phyloP scores from a whole-genome alignment of 257 asterid genomes.

The Asclepias syriaca region DNA sequence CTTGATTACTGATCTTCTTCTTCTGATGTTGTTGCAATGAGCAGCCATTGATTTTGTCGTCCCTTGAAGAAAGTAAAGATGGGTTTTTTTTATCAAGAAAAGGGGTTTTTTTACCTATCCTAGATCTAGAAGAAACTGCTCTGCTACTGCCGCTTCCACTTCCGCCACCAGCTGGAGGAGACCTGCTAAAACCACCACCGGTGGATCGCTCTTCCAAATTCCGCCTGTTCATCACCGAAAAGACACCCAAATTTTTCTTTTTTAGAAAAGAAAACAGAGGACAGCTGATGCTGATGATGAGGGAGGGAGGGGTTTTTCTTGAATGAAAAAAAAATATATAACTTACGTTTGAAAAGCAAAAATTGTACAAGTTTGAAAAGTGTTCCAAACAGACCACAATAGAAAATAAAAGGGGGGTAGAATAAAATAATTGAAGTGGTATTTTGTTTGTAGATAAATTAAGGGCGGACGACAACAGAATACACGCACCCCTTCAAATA shows the following conservation, averaged over 20 bases:
- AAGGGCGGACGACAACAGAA: conserved; percentile 10
- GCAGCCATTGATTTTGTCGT: conserved; percentile 18
- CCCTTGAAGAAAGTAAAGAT: conserved; percentile 7
- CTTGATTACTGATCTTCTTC: conserved; percentile 1
- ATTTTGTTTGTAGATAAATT: conserved; percentile 12
- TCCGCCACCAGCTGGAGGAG: conserved; percentile 15
- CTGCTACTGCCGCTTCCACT: conserved; percentile 1
- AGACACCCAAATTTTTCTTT: not conserved
- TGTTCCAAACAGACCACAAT: not conserved
- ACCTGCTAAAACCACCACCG: conserved; percentile 7
- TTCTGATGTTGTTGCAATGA: conserved; percentile 3
- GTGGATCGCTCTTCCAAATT: conserved; percentile 27
- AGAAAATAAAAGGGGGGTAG: no score
- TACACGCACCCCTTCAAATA: conserved; percentile 14
- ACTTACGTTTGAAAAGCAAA: conserved; percentile 6
- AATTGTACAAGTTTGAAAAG: not conserved
- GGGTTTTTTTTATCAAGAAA: conserved; percentile 12
- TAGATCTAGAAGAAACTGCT: conserved; percentile 25
- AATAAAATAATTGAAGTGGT: conserved; percentile 11
- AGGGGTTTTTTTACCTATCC: conserved; percentile 20
- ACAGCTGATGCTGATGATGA: not conserved
- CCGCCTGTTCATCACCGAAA: conserved; percentile 24
- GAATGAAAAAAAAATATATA: not conserved
- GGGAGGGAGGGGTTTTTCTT: not conserved
- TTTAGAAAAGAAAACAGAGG: not conserved